Base-by-base conservation (phyloP, 2,329 filamentous ascomycete genomes). In the Daldinia eschscholtzii region DNA sequence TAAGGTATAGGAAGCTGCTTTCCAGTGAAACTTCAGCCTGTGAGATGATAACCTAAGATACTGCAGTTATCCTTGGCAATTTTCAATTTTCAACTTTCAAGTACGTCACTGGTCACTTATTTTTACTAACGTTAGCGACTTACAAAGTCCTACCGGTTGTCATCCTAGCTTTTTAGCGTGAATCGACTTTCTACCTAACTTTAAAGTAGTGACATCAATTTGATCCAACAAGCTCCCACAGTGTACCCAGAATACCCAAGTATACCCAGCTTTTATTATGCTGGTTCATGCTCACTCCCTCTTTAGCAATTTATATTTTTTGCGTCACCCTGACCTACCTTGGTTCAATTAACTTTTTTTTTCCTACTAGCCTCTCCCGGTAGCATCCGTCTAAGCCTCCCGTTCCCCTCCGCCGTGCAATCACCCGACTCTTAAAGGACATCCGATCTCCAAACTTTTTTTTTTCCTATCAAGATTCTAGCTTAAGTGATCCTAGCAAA, bases 141-240 rank as follows among this genome's bases (percentile, higher is more conserved):
- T 39, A 39, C 10, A 35, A 35, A 59, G 65, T 71, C 44, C 53
- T 64, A 20, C 28, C 20, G 50, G 44, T 58, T 58, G 62, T 66
- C 46, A 15, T 39, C 10, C 35, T 39, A 39, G 35, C 55, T 64
- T 56, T 52, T 55, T 41, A 68, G 68, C 37, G 61, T 57, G 23
- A 61, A 63, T 63, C 12, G 41, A 64, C 48, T 48, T 64, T 50
- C 65, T 55, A 52, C 60, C 65, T 42, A 42, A 62, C 62, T 68
- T 58, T 44, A 61, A 67, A 30, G 57, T 33, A 67, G 48, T 72
- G 68, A 71, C 70, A 72, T 72, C 70, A 69, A 69, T 64, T 70
- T 66, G 65, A 72, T 64, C 68, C 58, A 72, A 71, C 55, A 61
- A 35, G 33, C 2, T 35, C 33, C 33, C 7, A 35, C 33, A 35